These are phyloP conservation scores for Exophiala alcalophila DNA, from an alignment of 2,329 filamentous ascomycete species.

Conservation along the genomic window DNA sequence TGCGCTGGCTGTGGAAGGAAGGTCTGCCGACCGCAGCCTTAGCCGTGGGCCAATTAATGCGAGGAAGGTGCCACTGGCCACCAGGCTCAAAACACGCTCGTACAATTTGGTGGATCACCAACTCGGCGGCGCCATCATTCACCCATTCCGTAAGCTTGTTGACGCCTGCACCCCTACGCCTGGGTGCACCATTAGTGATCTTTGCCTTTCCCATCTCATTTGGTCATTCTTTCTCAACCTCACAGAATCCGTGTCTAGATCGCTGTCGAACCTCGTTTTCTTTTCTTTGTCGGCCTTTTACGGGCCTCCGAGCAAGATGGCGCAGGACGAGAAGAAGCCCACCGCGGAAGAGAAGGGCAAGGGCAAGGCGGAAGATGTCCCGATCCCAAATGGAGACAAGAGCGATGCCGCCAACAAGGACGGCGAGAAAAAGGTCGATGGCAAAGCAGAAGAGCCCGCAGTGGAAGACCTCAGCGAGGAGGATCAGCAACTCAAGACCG, in stretches of 20 bases:
- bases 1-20: too few relatives aligned
- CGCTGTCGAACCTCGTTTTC: slow-evolving; percentile 1
- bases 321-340: slow-evolving; percentile 85
- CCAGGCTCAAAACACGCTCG: slow-evolving; percentile 1
- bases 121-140: slow-evolving; percentile 13
- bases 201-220: slow-evolving; percentile 2
- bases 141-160: slow-evolving; percentile 26
- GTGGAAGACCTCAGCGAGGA: slow-evolving; percentile 93
- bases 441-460: slow-evolving; percentile 51
- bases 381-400: slow-evolving; percentile 57
- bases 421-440: slow-evolving; percentile 69
- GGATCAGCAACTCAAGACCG: slow-evolving; percentile 95
- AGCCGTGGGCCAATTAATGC: neutral
- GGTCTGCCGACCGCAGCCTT: too few relatives aligned
- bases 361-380: slow-evolving; percentile 74
- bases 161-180: slow-evolving; percentile 15
- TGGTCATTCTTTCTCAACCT: neutral
- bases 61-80: too few relatives aligned
- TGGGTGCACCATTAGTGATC: slow-evolving; percentile 6
- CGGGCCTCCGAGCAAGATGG: slow-evolving; percentile 59
- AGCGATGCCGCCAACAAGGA: slow-evolving; percentile 62
- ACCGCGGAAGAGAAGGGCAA: slow-evolving; percentile 92
- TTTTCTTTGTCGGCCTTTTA: slow-evolving; percentile 18
- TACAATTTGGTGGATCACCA: slow-evolving; percentile 21
- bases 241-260: neutral